These are phyloP conservation scores for Calonectria honghensis DNA, from an alignment of 2,329 filamentous ascomycete genomes.

Conservation along the genomic window DNA sequence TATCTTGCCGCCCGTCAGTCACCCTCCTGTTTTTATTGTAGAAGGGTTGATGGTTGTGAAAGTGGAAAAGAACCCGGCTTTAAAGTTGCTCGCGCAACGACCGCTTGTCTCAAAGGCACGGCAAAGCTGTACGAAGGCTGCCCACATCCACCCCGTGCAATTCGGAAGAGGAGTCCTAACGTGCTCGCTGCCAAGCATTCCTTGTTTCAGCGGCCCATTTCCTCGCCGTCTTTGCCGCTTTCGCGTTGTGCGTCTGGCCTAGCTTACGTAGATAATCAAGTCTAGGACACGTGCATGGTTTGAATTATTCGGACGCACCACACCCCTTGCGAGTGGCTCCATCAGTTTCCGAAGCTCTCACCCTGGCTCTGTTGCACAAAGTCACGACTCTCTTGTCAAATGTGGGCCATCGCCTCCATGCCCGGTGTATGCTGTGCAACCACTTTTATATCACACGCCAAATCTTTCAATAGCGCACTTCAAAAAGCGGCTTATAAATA, in stretches of 20 bases:
- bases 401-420: neutral
- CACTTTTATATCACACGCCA: neutral
- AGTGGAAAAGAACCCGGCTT: neutral
- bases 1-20: neutral
- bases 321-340: too few species aligned
- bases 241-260: neutral
- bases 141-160: neutral
- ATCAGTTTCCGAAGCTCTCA: neutral
- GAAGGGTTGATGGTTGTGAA: neutral
- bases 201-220: neutral
- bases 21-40: neutral
- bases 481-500: neutral
- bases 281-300: neutral
- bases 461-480: neutral
- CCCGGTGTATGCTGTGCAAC: conserved; percentile 3
- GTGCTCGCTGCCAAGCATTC: neutral
- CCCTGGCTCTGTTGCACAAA: neutral
- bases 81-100: neutral
- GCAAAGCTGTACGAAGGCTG: neutral
- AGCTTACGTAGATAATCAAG: neutral
- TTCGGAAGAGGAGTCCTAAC: neutral
- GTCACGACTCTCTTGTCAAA: neutral
- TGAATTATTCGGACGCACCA: too few species aligned
- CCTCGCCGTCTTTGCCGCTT: neutral
- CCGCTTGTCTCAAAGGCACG: neutral